Conservation (phyloP, 768 basidiomycete genomes). For the Agrocybe chaxingu region DNA sequence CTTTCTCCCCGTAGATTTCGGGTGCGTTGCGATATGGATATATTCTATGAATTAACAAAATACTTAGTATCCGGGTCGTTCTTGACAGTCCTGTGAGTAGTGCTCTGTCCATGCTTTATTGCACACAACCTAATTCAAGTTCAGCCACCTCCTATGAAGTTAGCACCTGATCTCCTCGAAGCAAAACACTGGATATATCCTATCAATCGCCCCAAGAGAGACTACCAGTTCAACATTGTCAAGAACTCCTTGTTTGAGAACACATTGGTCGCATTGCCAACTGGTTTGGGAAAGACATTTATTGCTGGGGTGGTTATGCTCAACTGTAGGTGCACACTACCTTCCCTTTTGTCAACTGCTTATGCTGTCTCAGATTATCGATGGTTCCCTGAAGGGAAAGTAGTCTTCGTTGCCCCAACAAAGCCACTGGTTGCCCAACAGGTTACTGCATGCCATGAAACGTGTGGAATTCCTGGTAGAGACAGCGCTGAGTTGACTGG, state of each 20-base stretch:
- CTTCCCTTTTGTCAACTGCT: neutral
- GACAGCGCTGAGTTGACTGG: constrained; percentile 90
- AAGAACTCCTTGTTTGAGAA: constrained; percentile 85
- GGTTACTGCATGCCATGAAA: constrained; percentile 87
- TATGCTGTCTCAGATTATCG: constrained; percentile 62
- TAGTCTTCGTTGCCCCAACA: constrained; percentile 94
- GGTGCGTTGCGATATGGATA: constrained; percentile 38
- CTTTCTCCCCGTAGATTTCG: constrained; percentile 30
- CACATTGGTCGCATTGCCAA: constrained; percentile 90
- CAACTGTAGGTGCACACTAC: constrained; percentile 55
- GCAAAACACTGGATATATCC: constrained; percentile 91
- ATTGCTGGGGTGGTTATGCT: constrained; percentile 97
- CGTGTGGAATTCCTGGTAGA: constrained; percentile 87
- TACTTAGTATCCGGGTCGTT: constrained; percentile 8
- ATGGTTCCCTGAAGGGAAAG: constrained; percentile 90
- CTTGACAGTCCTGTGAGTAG: constrained; percentile 5
- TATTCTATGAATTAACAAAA: neutral
- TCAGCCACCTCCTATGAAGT: constrained; percentile 76
- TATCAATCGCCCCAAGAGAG: constrained; percentile 80
- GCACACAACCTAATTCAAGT: neutral
- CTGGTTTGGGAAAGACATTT: constrained; percentile 97
- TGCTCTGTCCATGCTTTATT: neutral
- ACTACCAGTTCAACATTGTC: constrained; percentile 95
- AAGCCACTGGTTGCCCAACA: constrained; percentile 97
- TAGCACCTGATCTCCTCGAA: constrained; percentile 72